Conservation (phyloP, 768 basidiomycete genomes). For the Lactifluus echinatus region DNA sequence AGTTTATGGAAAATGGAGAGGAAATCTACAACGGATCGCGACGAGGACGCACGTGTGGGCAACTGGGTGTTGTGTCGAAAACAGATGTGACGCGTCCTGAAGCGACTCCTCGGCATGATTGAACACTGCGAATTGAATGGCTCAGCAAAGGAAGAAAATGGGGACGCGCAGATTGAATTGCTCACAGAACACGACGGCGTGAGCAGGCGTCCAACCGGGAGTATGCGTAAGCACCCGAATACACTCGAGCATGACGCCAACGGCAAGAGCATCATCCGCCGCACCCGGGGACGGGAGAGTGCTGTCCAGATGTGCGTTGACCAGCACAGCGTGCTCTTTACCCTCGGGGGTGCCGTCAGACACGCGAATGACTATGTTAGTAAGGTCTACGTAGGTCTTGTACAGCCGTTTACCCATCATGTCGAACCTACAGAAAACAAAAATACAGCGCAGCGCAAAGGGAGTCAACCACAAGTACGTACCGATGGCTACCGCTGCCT, state of each 20-base stretch:
- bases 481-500: constrained; percentile 85
- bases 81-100: constrained; percentile 92
- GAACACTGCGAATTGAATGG: constrained; percentile 65
- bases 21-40: not conserved
- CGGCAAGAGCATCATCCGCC: constrained; percentile 79
- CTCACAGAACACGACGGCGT: constrained; percentile 79
- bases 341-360: constrained; percentile 64
- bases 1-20: not conserved
- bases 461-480: constrained; percentile 24
- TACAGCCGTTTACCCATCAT: constrained; percentile 82
- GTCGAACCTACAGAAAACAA: constrained; percentile 55
- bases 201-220: constrained; percentile 60
- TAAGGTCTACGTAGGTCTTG: constrained; percentile 81
- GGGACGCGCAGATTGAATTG: constrained; percentile 7
- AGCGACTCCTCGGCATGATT: constrained; percentile 93
- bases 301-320: constrained; percentile 86
- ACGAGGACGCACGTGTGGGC: constrained; percentile 49
- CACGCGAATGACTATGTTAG: constrained; percentile 82
- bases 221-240: constrained; percentile 69
- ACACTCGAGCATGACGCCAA: constrained; percentile 88
- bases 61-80: constrained; percentile 79
- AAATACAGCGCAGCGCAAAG: not conserved
- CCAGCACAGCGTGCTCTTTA: constrained; percentile 75
- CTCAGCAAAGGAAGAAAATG: not conserved
- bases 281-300: constrained; percentile 86